These are phyloP conservation scores for Cladophialophora yegresii DNA, from an alignment of 2,329 filamentous ascomycete species.

Conservation along the genomic window DNA sequence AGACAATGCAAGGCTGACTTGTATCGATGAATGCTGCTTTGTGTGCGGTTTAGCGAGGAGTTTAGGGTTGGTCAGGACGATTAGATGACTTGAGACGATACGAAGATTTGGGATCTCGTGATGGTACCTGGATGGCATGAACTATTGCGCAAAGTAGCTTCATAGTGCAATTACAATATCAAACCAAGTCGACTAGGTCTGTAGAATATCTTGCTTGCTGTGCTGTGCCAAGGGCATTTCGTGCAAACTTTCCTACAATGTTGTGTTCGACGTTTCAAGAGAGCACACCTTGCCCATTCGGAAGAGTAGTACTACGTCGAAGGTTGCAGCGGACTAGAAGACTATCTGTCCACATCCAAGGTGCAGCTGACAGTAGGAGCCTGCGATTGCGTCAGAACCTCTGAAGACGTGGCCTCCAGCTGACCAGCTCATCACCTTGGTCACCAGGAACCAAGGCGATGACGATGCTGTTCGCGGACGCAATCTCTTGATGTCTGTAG, in stretches of 20 bases:
- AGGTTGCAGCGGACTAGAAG: not conserved
- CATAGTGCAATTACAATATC: not conserved
- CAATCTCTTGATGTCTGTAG: not conserved
- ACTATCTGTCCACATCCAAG: not conserved
- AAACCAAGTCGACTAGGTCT: not conserved
- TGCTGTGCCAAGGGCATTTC: not conserved
- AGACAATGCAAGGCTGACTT: slow-evolving; percentile 64
- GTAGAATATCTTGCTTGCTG: not conserved
- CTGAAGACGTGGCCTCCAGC: not conserved
- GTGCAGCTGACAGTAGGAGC: not conserved
- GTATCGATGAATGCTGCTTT: not conserved
- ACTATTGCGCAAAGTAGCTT: not conserved
- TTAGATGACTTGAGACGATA: not conserved
- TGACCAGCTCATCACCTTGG: not conserved
- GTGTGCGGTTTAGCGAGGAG: slow-evolving; percentile 14
- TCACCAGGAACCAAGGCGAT: not conserved
- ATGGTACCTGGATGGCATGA: not conserved
- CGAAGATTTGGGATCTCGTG: not conserved
- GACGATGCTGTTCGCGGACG: not conserved
- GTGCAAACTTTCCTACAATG: not conserved
- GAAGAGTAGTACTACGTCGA: not conserved
- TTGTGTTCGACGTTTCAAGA: not conserved
- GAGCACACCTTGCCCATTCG: not conserved
- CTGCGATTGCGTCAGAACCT: not conserved
- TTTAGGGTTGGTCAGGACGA: not conserved